Conservation (phyloP, 2,329 filamentous ascomycete genomes). For the Verticillium dahliae region DNA sequence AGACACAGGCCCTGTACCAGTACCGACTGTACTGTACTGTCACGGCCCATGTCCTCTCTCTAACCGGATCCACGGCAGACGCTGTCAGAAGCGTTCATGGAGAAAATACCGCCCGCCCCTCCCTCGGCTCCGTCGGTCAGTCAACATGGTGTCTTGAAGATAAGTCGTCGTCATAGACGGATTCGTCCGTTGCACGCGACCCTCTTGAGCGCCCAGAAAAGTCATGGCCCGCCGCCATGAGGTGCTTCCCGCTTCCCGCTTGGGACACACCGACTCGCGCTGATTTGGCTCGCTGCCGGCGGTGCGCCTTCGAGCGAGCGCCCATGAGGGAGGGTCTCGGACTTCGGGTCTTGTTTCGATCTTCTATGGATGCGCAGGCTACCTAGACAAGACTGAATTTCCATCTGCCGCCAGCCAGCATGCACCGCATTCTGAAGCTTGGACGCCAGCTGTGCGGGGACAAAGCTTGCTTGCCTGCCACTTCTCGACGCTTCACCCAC, state of each 20-base stretch:
- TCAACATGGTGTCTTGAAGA: too few species aligned
- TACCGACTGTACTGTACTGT: too few species aligned
- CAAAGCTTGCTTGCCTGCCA: neutral
- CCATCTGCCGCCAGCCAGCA: neutral
- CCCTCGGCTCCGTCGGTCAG: too few species aligned
- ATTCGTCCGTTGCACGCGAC: neutral
- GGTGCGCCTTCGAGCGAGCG: neutral
- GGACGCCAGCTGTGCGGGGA: neutral
- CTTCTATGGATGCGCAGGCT: neutral
- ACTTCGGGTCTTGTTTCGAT: neutral
- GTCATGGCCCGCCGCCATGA: neutral
- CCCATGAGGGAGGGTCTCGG: neutral
- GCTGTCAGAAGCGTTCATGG: neutral
- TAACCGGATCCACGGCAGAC: neutral
- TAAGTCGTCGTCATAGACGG: neutral
- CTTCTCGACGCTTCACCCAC: neutral
- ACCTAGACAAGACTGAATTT: neutral
- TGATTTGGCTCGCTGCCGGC: neutral
- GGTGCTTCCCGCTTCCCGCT: neutral
- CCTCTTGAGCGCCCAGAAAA: neutral
- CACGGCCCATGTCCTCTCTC: neutral
- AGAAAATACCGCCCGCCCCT: neutral
- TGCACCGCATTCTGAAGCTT: neutral
- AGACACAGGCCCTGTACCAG: neutral
- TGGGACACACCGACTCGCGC: neutral